Percentiles rank a stretch among this genome's conserved stretches.
Evolutionary conservation across 108 stramenopile genomes (phyloP).

Genomic region (Cyclotella choctawhatcheeana): DNA sequence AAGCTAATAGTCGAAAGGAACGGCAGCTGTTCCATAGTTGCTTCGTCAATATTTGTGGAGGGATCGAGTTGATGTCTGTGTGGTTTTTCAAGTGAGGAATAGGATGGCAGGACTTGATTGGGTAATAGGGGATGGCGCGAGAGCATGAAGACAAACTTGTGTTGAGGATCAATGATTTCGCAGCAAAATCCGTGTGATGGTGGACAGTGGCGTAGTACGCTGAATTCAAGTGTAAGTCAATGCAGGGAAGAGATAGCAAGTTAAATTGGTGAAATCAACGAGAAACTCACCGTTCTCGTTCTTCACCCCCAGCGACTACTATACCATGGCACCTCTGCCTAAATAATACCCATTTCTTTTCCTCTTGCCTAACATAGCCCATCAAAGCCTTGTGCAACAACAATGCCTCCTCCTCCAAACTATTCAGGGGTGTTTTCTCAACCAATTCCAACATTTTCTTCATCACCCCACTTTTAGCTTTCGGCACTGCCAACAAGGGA

Average conservation of each 20-base stretch:
- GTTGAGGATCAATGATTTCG: constrained; percentile 61
- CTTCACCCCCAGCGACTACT: constrained; percentile 29
- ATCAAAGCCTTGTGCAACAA: constrained; percentile 32
- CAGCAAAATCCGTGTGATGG: constrained; percentile 71
- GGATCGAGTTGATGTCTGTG: constrained; percentile 35
- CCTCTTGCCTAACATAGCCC: constrained; percentile 15
- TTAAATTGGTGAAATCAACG: neutral
- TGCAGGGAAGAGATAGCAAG: neutral
- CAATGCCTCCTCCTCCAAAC: constrained; percentile 38
- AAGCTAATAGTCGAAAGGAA: constrained; percentile 69
- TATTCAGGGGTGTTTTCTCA: neutral
- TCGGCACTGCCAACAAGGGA: constrained; percentile 30
- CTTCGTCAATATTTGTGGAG: constrained; percentile 21
- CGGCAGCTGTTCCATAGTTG: constrained; percentile 52
- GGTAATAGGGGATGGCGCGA: constrained; percentile 64
- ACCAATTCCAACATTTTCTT: constrained; percentile 19
- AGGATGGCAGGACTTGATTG: constrained; percentile 63
- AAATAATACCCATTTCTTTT: constrained; percentile 24
- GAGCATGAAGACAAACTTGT: constrained; percentile 53
- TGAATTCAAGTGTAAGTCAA: neutral
- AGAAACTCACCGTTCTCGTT: constrained; percentile 23
- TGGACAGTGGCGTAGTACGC: constrained; percentile 41
- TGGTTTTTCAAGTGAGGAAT: constrained; percentile 53
- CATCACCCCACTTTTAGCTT: constrained; percentile 11
- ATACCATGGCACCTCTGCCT: constrained; percentile 45